phyloP scores from a whole-genome alignment of 2,329 filamentous ascomycete species.

The Elsinoe batatas region DNA sequence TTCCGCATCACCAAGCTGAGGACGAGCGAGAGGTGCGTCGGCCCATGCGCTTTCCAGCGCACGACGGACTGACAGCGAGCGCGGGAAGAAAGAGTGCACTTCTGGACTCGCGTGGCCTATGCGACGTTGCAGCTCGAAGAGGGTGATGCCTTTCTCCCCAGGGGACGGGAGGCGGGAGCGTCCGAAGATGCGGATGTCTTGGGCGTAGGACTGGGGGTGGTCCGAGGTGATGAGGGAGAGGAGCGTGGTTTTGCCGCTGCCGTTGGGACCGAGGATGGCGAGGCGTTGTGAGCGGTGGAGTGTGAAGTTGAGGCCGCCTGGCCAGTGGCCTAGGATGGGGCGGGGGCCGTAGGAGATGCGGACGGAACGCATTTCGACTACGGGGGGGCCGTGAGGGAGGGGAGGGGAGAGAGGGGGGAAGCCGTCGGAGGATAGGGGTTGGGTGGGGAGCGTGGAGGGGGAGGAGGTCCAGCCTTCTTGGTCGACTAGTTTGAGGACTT shows the following conservation, averaged over 20 bases:
- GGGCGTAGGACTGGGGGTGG: conserved; percentile 86
- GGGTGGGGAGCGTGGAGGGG: background rate
- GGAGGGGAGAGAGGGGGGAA: conserved; percentile 20
- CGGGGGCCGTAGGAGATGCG: conserved; percentile 66
- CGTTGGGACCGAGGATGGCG: conserved; percentile 90
- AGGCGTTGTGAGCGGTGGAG: conserved; percentile 76
- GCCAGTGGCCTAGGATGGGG: conserved; percentile 71
- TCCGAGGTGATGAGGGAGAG: conserved; percentile 89
- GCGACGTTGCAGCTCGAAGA: conserved; percentile 83
- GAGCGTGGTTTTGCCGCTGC: conserved; percentile 88
- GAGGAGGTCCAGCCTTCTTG: conserved; percentile 14
- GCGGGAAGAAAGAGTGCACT: conserved; percentile 86
- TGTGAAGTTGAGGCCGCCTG: conserved; percentile 66
- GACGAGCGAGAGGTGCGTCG: conserved; percentile 68
- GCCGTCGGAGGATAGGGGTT: conserved; percentile 19
- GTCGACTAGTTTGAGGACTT: conserved; percentile 45
- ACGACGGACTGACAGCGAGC: conserved; percentile 59
- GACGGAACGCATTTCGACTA: conserved; percentile 83
- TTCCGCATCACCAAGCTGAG: conserved; percentile 51
- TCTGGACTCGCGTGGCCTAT: conserved; percentile 93
- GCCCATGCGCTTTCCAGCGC: conserved; percentile 82
- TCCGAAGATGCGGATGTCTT: conserved; percentile 79
- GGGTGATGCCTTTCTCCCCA: conserved; percentile 64
- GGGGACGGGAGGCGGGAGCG: conserved; percentile 66
- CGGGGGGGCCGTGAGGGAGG: conserved; percentile 47